Evolutionary conservation across 1,284 basidiomycete genomes (phyloP), one percentile per base, ranked within the genome.

Genomic region (Schizopora paradoxa): DNA sequence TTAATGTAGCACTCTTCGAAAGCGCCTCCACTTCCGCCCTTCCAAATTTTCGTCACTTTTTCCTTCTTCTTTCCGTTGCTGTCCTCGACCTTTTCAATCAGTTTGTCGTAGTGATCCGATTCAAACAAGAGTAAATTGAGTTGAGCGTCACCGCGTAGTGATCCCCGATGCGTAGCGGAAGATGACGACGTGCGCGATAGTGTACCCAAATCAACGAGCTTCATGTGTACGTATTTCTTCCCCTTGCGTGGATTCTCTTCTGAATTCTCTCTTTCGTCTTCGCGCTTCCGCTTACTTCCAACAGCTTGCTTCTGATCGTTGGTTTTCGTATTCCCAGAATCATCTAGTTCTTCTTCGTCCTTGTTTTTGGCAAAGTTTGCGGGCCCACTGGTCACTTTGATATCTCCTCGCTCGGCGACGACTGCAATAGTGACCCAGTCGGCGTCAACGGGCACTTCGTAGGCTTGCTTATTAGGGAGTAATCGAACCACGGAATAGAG

Each of bases 361-460:
- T 72, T 73, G 11, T 71, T 73, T 22, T 63, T 69, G 16, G 68
- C 69, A 27, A 77, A 57, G n/a, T 70, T 69, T 3, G 82, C 76
- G 6, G 82, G 79, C 11, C 82, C 79, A 47, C 72, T 76, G 33
- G 75, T 84, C 54, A 81, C 72, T 52, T 76, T 79, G 54, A 91
- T 67, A 16, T 79, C 79, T 3, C 87, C 82, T 26, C 90, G 79
- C 64, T 93, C 89, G 3, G 89, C 91, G 18, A 95, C 78, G 5
- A 93, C 90, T 1, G 86, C 91, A 43, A 95, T 86, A 6, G 88
- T 87, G 36, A 94, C 76, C 85, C 87, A 98, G 63, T 98, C 95
- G 1, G 89, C 88, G 4, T 81, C 77, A 3, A 98, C 82, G 2
- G 94, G 94, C 0, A 99, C 76, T 41, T 96, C 91, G 63, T 92